Percentiles rank a stretch among this genome's conserved stretches.
phyloP scores from a whole-genome alignment of 257 asterid genomes.

The Gentiana straminea region DNA sequence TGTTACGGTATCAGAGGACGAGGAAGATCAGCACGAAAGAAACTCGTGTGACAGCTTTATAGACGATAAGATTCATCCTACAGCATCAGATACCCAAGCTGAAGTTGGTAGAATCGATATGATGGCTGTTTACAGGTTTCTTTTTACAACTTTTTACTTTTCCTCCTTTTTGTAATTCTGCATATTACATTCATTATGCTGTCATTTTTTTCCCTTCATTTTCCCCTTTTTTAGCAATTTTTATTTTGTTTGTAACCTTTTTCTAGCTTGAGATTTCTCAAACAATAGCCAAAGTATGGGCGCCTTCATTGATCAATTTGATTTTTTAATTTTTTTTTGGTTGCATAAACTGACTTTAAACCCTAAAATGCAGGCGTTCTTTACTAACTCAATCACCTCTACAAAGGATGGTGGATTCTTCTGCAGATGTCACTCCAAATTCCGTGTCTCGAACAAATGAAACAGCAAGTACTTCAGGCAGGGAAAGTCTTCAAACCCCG shows the following conservation, averaged over 20 bases:
- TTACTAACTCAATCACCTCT: conserved; percentile 83
- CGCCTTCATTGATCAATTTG: background rate
- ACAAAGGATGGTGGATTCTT: conserved; percentile 24
- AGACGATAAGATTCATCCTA: conserved; percentile 54
- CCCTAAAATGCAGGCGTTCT: conserved; percentile 50
- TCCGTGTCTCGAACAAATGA: conserved; percentile 41
- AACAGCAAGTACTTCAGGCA: conserved; percentile 40
- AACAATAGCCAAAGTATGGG: conserved; percentile 1
- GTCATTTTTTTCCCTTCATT: background rate
- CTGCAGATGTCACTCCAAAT: conserved; percentile 35
- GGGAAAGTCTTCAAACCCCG: conserved; percentile 26
- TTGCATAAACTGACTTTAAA: conserved; percentile 1
- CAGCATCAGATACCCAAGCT: conserved; percentile 43
- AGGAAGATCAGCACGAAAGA: conserved; percentile 38
- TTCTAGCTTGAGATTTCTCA: background rate
- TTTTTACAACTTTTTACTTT: background rate
- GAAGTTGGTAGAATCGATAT: conserved; percentile 51
- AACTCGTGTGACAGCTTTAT: conserved; percentile 78
- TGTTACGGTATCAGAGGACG: conserved; percentile 53
- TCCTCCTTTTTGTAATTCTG: background rate
- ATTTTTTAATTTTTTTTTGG: background rate
- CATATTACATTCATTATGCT: background rate
- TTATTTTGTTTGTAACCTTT: no score
- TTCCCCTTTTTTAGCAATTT: no score
- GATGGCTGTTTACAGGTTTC: conserved; percentile 93